Evolutionary conservation across 208 protist species (phyloP).

Genomic region (Crithidia acanthocephali): DNA sequence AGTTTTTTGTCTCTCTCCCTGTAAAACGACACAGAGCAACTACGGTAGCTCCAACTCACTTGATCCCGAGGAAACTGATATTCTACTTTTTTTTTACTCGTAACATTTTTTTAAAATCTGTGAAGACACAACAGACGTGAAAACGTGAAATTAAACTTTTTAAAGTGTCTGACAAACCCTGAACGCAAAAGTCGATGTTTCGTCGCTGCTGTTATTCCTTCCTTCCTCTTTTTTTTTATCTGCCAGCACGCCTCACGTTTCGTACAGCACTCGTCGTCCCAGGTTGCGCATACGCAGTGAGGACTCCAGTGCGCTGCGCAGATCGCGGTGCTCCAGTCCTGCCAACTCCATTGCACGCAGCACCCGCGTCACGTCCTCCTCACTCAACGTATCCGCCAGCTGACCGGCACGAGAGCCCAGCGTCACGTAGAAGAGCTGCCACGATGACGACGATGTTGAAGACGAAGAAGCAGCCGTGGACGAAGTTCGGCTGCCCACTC

Average conservation of each 20-base stretch:
- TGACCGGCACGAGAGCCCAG: conserved; percentile 60
- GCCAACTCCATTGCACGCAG: conserved; percentile 62
- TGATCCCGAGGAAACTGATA: too few species aligned
- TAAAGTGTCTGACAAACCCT: too few species aligned
- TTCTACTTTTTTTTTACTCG: too few species aligned
- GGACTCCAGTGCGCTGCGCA: conserved; percentile 65
- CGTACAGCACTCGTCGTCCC: conserved; percentile 28
- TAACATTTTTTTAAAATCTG: too few species aligned
- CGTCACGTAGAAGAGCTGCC: conserved; percentile 49
- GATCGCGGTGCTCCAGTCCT: conserved; percentile 55
- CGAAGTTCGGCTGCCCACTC: background rate
- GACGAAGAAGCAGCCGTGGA: background rate
- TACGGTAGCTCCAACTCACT: too few species aligned
- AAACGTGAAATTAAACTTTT: too few species aligned
- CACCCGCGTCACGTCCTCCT: conserved; percentile 62
- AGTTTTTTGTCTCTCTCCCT: too few species aligned
- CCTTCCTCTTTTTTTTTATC: background rate
- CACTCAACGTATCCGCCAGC: conserved; percentile 51
- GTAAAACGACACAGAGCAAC: too few species aligned
- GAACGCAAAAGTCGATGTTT: too few species aligned
- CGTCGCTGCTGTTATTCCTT: too few species aligned
- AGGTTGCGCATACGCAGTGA: conserved; percentile 63
- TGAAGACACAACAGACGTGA: too few species aligned
- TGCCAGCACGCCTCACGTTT: conserved; percentile 11
- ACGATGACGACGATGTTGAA: conserved; percentile 1